Evolutionary conservation across 768 basidiomycete species (phyloP).

Genomic region (Boletus pseudo-olivaceus): DNA sequence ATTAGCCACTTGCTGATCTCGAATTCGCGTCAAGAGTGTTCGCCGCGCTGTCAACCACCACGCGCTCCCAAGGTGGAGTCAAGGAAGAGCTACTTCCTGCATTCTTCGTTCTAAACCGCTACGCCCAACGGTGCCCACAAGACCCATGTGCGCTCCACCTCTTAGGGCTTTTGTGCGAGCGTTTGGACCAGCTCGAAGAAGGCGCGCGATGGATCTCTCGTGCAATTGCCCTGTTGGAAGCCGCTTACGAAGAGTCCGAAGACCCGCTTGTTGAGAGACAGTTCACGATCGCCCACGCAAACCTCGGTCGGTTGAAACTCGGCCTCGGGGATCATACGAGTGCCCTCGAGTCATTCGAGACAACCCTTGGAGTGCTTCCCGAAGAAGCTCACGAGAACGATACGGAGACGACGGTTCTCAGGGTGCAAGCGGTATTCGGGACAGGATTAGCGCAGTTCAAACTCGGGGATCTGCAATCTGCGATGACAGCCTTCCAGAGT

Average conservation of each 20-base stretch:
- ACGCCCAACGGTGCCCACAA: slow-evolving; percentile 59
- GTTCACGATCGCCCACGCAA: slow-evolving; percentile 79
- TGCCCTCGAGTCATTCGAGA: slow-evolving; percentile 69
- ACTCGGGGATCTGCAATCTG: slow-evolving; percentile 55
- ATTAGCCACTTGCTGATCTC: slow-evolving; percentile 77
- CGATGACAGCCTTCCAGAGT: slow-evolving; percentile 63
- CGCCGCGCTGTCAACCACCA: slow-evolving; percentile 29
- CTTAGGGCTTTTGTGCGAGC: slow-evolving; percentile 80
- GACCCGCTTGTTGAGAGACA: slow-evolving; percentile 70
- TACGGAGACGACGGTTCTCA: slow-evolving; percentile 39
- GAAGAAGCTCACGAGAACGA: slow-evolving; percentile 40
- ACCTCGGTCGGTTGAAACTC: slow-evolving; percentile 75
- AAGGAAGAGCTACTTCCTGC: slow-evolving; percentile 61
- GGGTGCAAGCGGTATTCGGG: slow-evolving; percentile 65
- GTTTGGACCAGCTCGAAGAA: slow-evolving; percentile 65
- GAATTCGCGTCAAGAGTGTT: slow-evolving; percentile 68
- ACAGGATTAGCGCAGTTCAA: slow-evolving; percentile 71
- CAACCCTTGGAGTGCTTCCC: slow-evolving; percentile 63
- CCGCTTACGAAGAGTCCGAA: slow-evolving; percentile 84
- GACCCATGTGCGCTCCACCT: slow-evolving; percentile 81
- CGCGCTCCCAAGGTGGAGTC: slow-evolving; percentile 18
- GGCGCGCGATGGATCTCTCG: slow-evolving; percentile 54
- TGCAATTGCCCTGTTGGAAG: slow-evolving; percentile 75
- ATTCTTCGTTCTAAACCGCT: slow-evolving; percentile 80
- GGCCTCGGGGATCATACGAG: slow-evolving; percentile 53